These are phyloP conservation scores for Neonectria magnoliae DNA, from an alignment of 2,329 filamentous ascomycete species.

Conservation along the genomic window DNA sequence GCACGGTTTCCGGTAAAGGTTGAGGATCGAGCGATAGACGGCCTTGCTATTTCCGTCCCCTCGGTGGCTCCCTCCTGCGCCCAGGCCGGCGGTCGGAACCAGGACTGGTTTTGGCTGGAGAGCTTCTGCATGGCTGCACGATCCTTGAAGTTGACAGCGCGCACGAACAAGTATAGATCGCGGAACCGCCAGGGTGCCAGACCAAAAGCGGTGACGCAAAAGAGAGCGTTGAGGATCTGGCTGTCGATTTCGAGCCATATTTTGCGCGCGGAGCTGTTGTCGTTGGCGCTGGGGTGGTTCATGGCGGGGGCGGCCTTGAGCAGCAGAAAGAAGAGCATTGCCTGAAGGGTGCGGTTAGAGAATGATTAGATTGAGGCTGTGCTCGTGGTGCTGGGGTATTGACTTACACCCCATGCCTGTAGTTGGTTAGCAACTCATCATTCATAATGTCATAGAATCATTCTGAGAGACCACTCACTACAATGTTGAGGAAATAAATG, in stretches of 20 bases:
- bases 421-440: background rate
- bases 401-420: slow-evolving; percentile 42
- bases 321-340: slow-evolving; percentile 45
- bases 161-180: slow-evolving; percentile 71
- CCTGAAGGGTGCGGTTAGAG: slow-evolving; percentile 23
- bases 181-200: slow-evolving; percentile 84
- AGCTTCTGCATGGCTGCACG: slow-evolving; percentile 34
- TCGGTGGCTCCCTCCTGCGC: slow-evolving; percentile 11
- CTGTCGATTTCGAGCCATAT: slow-evolving; percentile 87
- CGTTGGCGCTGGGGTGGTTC: slow-evolving; percentile 59
- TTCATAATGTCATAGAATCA: accelerated
- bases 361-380: background rate
- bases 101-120: slow-evolving; percentile 37
- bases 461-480: slow-evolving; percentile 30
- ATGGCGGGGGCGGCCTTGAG: slow-evolving; percentile 35
- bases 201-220: slow-evolving; percentile 86
- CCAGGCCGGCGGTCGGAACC: slow-evolving; percentile 43
- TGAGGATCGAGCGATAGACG: background rate
- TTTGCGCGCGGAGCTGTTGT: slow-evolving; percentile 76
- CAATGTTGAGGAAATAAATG: slow-evolving; percentile 44
- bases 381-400: background rate
- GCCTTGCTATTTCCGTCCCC: background rate
- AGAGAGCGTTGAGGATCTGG: slow-evolving; percentile 81
- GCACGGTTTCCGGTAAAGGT: slow-evolving; percentile 17
- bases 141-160: slow-evolving; percentile 31